Conservation (phyloP, 1,284 basidiomycete genomes). For the Polyporus tsugae region DNA sequence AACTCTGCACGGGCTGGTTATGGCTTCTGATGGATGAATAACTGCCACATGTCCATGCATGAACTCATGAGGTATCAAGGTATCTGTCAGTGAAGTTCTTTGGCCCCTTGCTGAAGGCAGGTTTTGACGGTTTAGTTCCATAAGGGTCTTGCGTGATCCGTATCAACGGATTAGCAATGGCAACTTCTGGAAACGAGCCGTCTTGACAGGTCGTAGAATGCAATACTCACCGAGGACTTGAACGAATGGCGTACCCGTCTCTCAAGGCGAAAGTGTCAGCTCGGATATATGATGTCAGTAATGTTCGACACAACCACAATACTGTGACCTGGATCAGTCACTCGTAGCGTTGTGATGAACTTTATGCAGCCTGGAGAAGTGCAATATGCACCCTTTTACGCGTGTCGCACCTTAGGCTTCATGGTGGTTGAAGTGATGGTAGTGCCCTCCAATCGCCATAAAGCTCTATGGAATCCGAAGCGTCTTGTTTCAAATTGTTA, state of each 20-base stretch:
- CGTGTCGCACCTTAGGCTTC: not conserved
- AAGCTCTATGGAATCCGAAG: not conserved
- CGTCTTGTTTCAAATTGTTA: constrained; percentile 6
- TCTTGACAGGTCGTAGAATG: constrained; percentile 1
- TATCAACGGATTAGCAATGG: constrained; percentile 3
- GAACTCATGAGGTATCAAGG: not conserved
- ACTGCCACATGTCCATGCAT: not conserved
- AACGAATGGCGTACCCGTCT: not conserved
- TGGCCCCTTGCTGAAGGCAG: not conserved
- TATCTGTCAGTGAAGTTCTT: not conserved
- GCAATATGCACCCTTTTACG: not conserved
- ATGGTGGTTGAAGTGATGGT: not conserved
- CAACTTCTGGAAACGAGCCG: not conserved
- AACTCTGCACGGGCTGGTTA: not conserved
- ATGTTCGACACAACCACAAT: not conserved
- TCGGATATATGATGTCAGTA: not conserved
- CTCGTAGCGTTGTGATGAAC: not conserved
- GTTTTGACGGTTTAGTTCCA: not conserved
- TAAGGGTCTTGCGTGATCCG: not conserved
- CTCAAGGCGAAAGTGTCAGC: not conserved
- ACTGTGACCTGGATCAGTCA: not conserved
- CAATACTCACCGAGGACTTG: constrained; percentile 6
- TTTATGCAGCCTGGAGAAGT: not conserved
- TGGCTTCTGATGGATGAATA: not conserved
- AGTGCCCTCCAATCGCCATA: not conserved